phyloP scores from a whole-genome alignment of 192 early-diverging fungal genomes.

The Backusella liffmaniae region DNA sequence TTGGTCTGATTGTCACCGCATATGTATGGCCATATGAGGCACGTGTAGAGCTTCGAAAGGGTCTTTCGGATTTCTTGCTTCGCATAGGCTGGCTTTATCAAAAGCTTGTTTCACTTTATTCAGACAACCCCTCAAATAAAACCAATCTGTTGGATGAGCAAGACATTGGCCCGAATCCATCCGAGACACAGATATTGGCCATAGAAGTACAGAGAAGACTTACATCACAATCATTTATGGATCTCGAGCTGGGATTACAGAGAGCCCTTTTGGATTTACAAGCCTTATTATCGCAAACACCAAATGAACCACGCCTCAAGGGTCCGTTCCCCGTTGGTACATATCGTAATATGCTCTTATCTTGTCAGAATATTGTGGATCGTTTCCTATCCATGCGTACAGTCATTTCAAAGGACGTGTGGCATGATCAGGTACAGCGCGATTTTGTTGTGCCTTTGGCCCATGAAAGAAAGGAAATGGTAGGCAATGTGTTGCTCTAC shows the following conservation, averaged over 20 bases:
- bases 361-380: conserved; percentile 80
- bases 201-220: conserved; percentile 18
- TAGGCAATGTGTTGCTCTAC: conserved; percentile 70
- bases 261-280: conserved; percentile 61
- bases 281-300: conserved; percentile 62
- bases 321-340: conserved; percentile 68
- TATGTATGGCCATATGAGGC: conserved; percentile 88
- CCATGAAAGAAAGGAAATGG: conserved; percentile 63
- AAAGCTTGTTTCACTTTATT: conserved; percentile 61
- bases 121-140: conserved; percentile 20
- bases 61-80: conserved; percentile 68
- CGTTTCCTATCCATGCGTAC: conserved; percentile 74
- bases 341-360: conserved; percentile 65
- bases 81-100: conserved; percentile 72
- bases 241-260: conserved; percentile 71
- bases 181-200: conserved; percentile 24
- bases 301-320: conserved; percentile 81
- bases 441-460: conserved; percentile 64
- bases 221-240: conserved; percentile 61
- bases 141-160: not conserved
- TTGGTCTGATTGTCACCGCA: conserved; percentile 66
- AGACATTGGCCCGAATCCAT: conserved; percentile 6
- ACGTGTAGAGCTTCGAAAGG: conserved; percentile 76
- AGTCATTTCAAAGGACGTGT: conserved; percentile 59
- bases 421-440: conserved; percentile 48